Base-by-base conservation (phyloP, 176 grass and related monocot genomes). In the Eragrostis nindensis region DNA sequence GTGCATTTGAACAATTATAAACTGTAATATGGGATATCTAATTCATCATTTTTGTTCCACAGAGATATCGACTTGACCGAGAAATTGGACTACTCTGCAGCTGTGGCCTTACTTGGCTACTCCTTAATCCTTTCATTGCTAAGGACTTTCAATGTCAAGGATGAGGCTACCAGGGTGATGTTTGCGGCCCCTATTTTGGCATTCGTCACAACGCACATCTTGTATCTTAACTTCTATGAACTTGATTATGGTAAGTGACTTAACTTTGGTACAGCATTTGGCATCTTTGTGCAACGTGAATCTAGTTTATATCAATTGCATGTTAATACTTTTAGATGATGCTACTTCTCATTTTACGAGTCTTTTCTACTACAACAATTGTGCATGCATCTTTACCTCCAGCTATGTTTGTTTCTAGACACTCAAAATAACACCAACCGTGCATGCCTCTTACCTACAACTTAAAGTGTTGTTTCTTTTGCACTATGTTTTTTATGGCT, bases 91-190 rank as follows among this genome's bases (percentile, higher is more conserved):
- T 98, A 95, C 63, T 98, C 95, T 78, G 93, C 95, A 27, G 95
- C 92, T 74, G 92, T 95, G 13, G 92, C 92, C 17, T 68, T 91
- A 57, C 92, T 98, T 75, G 95, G 95, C 17, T 98, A 87, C 82
- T 90, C 92, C 16, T 71, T 98, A 82, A 94, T 98, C 72, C 90
- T 98, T 54, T 64, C 87, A 60, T 86, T 95, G 83, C 75, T 98
- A 78, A 92, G 95, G 42, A 78, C 88, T 62, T 98, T 94, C 72
- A 91, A 84, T 86, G 95, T 98, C 64, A 94, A 91, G 76, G 88
- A 91, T 84, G 95, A 98, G 81, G 92, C 95, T 89, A 81, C 84
- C 12, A 98, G 95, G 75, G 95, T 98, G 76, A 98, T 98, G 95
- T 82, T 93, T 86, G 77, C 92, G 19, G 88, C 95, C 25, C 92